phyloP scores from a whole-genome alignment of 2,329 filamentous ascomycete species.

The Diaporthe eres region DNA sequence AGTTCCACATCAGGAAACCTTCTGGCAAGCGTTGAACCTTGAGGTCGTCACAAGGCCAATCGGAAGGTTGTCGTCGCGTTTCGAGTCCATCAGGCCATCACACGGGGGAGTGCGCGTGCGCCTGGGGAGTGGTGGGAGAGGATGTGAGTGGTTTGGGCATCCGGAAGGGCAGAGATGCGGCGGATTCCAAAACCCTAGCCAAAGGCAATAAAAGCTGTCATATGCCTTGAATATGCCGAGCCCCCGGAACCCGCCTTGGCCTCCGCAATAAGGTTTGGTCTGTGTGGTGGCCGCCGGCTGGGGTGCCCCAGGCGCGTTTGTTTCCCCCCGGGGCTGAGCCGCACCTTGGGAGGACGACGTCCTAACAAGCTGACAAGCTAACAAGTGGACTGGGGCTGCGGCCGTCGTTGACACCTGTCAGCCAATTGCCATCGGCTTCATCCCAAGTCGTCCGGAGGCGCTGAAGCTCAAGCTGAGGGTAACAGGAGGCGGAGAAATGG shows the following conservation, averaged over 20 bases:
- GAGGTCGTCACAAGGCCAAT: not conserved
- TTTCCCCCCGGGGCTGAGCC: constrained; percentile 7
- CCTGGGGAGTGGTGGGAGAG: not conserved
- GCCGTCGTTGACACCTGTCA: constrained; percentile 23
- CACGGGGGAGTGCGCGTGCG: constrained; percentile 23
- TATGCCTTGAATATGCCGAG: constrained; percentile 15
- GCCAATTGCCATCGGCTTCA: constrained; percentile 24
- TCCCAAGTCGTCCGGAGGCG: not conserved
- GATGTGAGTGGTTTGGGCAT: not conserved
- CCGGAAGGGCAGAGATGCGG: constrained; percentile 25
- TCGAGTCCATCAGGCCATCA: constrained; percentile 9
- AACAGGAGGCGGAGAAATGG: constrained; percentile 22
- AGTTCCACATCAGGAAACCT: constrained; percentile 22
- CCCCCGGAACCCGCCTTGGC: constrained; percentile 24
- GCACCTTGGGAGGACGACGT: constrained; percentile 19
- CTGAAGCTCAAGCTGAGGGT: constrained; percentile 22
- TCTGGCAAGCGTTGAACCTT: constrained; percentile 3
- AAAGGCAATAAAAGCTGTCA: constrained; percentile 28
- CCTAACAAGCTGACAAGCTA: not conserved
- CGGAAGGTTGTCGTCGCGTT: constrained; percentile 30
- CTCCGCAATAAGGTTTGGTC: constrained; percentile 30
- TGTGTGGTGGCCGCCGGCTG: constrained; percentile 10
- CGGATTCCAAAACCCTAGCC: constrained; percentile 28
- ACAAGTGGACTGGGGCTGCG: not conserved
- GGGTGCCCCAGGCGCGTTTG: constrained; percentile 13